phyloP scores from a whole-genome alignment of 495 filamentous ascomycete species.

The Parachaetomium inaequale region DNA sequence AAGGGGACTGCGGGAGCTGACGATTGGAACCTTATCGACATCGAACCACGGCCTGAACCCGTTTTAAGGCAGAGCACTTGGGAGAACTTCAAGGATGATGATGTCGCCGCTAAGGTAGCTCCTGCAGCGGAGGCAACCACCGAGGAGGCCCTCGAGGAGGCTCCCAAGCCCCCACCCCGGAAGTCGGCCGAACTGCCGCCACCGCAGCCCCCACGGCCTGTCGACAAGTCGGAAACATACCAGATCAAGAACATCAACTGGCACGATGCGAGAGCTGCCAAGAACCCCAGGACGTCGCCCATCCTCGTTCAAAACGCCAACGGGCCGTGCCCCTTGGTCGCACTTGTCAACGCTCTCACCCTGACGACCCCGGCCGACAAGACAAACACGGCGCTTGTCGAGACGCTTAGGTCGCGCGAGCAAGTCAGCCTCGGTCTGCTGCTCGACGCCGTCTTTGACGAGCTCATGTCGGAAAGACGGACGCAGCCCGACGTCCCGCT shows the following conservation, averaged over 20 bases:
- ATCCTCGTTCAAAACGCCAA: constrained; percentile 90
- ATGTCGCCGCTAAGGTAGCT: constrained; percentile 24
- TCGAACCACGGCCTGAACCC: constrained; percentile 35
- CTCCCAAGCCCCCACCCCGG: constrained; percentile 40
- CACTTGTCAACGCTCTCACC: constrained; percentile 87
- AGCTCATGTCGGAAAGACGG: constrained; percentile 67
- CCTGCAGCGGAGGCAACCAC: background rate
- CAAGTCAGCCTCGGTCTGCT: constrained; percentile 82
- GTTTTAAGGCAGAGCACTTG: constrained; percentile 38
- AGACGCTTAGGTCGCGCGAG: constrained; percentile 72
- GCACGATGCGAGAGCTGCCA: constrained; percentile 38
- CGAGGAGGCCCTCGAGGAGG: constrained; percentile 19
- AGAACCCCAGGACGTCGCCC: constrained; percentile 55
- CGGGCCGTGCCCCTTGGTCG: constrained; percentile 89
- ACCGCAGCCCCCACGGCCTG: constrained; percentile 36
- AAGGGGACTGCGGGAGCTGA: constrained; percentile 32
- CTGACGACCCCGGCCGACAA: constrained; percentile 65
- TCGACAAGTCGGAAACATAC: constrained; percentile 45
- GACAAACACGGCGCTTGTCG: constrained; percentile 64
- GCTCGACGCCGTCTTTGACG: constrained; percentile 84
- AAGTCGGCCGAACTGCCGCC: constrained; percentile 31
- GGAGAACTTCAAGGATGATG: constrained; percentile 39
- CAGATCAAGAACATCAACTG: constrained; percentile 48
- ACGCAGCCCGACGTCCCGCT: constrained; percentile 47
- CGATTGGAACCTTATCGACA: constrained; percentile 49